Percentiles rank a stretch among this genome's conserved stretches.
Conservation (phyloP, 371 early-diverging fungal species). For the Mortierella sp. region DNA sequence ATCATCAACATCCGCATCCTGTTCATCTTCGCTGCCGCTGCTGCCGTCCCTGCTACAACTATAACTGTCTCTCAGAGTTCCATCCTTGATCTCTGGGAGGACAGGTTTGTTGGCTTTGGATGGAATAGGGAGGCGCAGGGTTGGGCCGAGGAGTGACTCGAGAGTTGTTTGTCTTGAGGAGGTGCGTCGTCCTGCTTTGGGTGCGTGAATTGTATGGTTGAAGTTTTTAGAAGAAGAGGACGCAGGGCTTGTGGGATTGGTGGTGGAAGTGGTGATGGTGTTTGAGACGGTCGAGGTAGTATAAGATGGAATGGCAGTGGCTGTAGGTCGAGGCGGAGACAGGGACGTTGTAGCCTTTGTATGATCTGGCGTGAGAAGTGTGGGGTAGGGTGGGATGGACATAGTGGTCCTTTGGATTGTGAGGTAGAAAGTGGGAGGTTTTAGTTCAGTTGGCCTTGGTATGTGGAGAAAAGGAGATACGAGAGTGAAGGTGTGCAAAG, state of each 20-base stretch:
- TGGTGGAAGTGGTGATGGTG: neutral
- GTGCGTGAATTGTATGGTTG: neutral
- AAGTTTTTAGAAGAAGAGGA: neutral
- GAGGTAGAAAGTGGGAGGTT: neutral
- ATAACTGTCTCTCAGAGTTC: neutral
- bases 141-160: conserved; percentile 14
- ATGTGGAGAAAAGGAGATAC: neutral
- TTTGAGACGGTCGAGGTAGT: neutral
- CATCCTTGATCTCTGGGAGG: conserved; percentile 5
- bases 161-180: neutral
- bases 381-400: neutral
- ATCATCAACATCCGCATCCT: neutral
- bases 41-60: neutral
- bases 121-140: conserved; percentile 4
- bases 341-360: neutral
- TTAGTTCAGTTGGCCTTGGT: neutral
- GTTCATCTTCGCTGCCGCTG: conserved; percentile 6
- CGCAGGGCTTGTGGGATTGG: neutral
- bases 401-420: neutral
- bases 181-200: conserved; percentile 2
- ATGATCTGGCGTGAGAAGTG: neutral
- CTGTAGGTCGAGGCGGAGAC: conserved; percentile 10
- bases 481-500: neutral
- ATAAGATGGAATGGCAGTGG: conserved; percentile 5
- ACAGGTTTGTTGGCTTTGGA: conserved; percentile 5